These are phyloP conservation scores for Arbutus unedo DNA, from an alignment of 148 eudicot genomes.

Conservation along the genomic window DNA sequence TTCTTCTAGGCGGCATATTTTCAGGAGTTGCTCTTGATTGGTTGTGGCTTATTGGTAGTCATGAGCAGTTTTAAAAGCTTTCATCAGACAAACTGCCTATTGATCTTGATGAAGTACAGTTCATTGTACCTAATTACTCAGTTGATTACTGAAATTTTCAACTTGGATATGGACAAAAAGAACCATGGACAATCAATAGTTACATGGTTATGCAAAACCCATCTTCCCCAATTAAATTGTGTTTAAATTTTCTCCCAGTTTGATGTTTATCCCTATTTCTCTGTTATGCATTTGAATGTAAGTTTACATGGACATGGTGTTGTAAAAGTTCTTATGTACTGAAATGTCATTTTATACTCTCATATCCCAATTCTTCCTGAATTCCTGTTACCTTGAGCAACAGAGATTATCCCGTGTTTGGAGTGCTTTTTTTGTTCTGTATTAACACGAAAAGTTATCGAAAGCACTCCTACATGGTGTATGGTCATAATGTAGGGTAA, in stretches of 20 bases:
- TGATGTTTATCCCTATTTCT: not conserved
- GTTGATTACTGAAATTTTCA: not conserved
- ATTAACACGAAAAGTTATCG: no score
- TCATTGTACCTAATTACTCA: not conserved
- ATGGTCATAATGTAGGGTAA: no score
- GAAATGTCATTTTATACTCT: not conserved
- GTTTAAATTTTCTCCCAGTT: not conserved
- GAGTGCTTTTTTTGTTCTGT: not conserved
- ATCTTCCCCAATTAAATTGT: not conserved
- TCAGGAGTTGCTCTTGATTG: slow-evolving; percentile 66
- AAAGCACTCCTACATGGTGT: no score
- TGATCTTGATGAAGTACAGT: not conserved
- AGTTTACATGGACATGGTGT: not conserved
- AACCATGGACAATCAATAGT: not conserved
- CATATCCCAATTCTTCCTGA: not conserved
- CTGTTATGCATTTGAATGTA: not conserved
- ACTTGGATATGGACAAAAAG: not conserved
- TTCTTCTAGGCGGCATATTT: slow-evolving; percentile 57
- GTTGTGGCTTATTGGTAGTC: slow-evolving; percentile 65
- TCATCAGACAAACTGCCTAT: not conserved
- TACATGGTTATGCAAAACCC: not conserved
- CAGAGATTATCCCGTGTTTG: not conserved
- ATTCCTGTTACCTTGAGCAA: not conserved
- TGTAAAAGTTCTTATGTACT: not conserved
- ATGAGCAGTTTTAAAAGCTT: slow-evolving; percentile 17